Base-by-base conservation (phyloP, 1,284 basidiomycete genomes). In the Athelia sp. region DNA sequence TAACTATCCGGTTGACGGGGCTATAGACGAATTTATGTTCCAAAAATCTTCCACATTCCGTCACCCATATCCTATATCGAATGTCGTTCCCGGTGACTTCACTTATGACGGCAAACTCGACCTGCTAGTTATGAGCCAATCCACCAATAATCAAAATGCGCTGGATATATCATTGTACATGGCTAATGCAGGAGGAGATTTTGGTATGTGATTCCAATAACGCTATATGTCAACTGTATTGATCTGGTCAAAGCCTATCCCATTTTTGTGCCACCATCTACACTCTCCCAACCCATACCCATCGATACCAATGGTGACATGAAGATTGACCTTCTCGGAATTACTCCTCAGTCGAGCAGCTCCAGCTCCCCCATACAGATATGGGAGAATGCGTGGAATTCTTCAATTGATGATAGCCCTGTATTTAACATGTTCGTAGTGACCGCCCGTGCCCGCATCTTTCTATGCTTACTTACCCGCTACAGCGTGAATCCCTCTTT, bases 101-200 rank as follows among this genome's bases (percentile, higher is more conserved):
- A 90, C 94, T 24, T 90, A 93, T 62, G 88, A 95, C 54, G 96
- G 96, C 10, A 84, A 82, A 59, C 76, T 98, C 4, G 96, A 98
- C 67, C 63, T 98, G 3, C 79, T 98, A 4, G 79, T 98, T 48
- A 94, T 98, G 89, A 79, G 82, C 46, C 72, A 81, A 56, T 75
- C 69, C 55, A 64, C 62, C 48, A 73, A 61, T 50, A 73, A 59
- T 49, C 26, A 29, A 29, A 73, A 58, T 56, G 78, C 76, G 52
- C 66, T 90, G 23, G 79, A 83, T 26, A 76, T 94, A 68, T 71
- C 70, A 13, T 65, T 96, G 14, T 91, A 92, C 63, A 70, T 81
- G 49, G 85, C 81, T 29, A 70, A 73, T 32, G 68, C 78, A 1
- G 68, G 71, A 18, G 87, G 85, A 9, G 82, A 80, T 1, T 90